Base-by-base conservation (phyloP, 192 early-diverging fungal genomes). In the Spinellus fusiger region DNA sequence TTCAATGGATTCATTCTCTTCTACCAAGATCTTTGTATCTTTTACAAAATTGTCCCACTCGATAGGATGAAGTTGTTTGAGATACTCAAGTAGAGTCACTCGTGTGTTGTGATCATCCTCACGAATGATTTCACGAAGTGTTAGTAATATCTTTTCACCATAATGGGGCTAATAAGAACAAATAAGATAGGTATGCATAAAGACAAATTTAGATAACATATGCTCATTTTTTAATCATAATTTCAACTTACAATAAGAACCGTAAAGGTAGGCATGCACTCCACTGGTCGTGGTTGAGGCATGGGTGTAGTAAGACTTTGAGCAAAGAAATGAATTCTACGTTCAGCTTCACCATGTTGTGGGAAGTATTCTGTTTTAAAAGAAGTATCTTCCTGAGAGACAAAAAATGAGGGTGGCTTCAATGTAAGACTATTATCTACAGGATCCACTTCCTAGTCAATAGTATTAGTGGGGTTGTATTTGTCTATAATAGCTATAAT, bases 11-110 rank as follows among this genome's bases (percentile, higher is more conserved):
- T 38, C 29, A 29, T 70, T 69, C 35, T 91, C 89, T 59, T 87
- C 83, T 13, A 81, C 89, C 66, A 91, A 51, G 15, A 86, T 83
- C 77, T 89, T 91, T 58, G 86, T 89, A 53, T 93, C 91, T 66
- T 87, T 84, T 47, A 91, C 91, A 78, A 92, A 93, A 74, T 93
- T 93, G 52, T 91, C 90, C 91, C 91, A 93, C 66, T 93, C 91
- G 22, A 83, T 79, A 0, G 86, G 73, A 59, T 91, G 86, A 48
- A 89, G 72, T 15, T 88, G 87, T 70, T 92, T 89, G 27, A 89
- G 66, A 47, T 90, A 92, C 73, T 93, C 91, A 20, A 93, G 75
- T 40, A 91, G 66, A 18, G 89, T 93, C 9, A 93, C 82, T 8
- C 87, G 81, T 28, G 87, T 89, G 64, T 86, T 85, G 61, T 87